Evolutionary conservation across 1,284 basidiomycete genomes (phyloP), one percentile per base, ranked within the genome.

Genomic region (Pisolithus thermaeus): DNA sequence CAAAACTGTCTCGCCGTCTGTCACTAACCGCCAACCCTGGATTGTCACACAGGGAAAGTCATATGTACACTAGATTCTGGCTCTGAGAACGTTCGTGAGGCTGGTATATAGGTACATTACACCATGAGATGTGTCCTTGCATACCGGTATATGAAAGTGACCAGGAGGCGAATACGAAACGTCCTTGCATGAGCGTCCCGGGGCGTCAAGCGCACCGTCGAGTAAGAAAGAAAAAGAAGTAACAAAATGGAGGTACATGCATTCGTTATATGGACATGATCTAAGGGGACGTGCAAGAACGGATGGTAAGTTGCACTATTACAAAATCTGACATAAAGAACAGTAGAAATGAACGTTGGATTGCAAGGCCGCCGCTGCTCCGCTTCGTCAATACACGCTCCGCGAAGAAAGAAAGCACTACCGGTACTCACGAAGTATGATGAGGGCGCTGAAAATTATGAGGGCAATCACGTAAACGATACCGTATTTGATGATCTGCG

Each of bases 401-500:
- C 0, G 25, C 25, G 1, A 27, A 1, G 3, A 7, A 7, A 40
- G 46, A 49, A 25, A 37, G 4, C n/a, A 35, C 7, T 25, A 37
- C 22, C 18, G 22, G 46, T 7, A 82, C 88, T 74, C 70, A 91
- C 89, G 89, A 56, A 87, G 67, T 61, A 76, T 80, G 62, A 91
- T 78, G 59, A 97, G 78, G 30, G 84, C 86, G 42, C 84, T 78
- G 65, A 97, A 92, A 58, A 86, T 64, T 51, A 79, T 80, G 59
- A 94, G 80, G 56, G 86, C 78, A 52, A 84, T 56, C 43, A 92
- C 72, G 72, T 94, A 94, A 54, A 89, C 69, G 53, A 83, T 67
- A 52, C 91, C 84, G 66, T 97, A 93, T 69, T 81, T 84, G 68
- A 86, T 74, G 54, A 85, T 77, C 82, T 85, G 51, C 20, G 54